Evolutionary conservation across 805 yeast genomes (phyloP).

Genomic region (Sungouiella blattae): DNA sequence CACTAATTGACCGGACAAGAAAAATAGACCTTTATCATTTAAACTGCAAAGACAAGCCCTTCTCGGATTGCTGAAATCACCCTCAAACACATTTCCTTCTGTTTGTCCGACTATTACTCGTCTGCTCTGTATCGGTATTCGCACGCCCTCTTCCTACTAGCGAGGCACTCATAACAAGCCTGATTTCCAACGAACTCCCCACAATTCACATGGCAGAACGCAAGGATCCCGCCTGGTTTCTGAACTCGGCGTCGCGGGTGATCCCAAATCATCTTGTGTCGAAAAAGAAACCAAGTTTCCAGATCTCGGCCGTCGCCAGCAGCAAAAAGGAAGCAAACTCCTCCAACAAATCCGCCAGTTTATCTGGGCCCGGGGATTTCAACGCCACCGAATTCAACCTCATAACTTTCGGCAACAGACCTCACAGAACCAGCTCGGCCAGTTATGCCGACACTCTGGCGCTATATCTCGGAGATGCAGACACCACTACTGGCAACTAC

Average conservation of each 20-base stretch:
- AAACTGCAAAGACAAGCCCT: no score
- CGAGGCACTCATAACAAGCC: no score
- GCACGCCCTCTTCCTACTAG: no score
- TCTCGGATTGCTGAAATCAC: no score
- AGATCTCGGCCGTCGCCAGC: constrained; percentile 22
- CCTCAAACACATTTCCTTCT: no score
- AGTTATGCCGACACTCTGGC: constrained; percentile 15
- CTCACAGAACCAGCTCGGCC: constrained; percentile 16
- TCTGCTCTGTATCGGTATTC: no score
- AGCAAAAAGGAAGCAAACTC: constrained; percentile 10
- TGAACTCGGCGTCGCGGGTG: constrained; percentile 29
- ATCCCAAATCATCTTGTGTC: constrained; percentile 42
- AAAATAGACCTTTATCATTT: no score
- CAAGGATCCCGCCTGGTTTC: constrained; percentile 34
- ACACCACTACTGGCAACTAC: constrained; percentile 27
- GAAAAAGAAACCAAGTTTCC: constrained; percentile 39
- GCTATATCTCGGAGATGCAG: constrained; percentile 13
- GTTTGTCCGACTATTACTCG: no score
- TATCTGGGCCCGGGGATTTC: constrained; percentile 5
- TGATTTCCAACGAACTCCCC: no score
- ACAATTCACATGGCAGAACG: constrained; percentile 2
- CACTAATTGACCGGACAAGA: no score
- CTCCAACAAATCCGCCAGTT: neutral
- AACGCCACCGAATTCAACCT: constrained; percentile 27
- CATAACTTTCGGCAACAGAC: constrained; percentile 31